phyloP scores from a whole-genome alignment of 495 filamentous ascomycete genomes.

The Penicillium verhagenii region DNA sequence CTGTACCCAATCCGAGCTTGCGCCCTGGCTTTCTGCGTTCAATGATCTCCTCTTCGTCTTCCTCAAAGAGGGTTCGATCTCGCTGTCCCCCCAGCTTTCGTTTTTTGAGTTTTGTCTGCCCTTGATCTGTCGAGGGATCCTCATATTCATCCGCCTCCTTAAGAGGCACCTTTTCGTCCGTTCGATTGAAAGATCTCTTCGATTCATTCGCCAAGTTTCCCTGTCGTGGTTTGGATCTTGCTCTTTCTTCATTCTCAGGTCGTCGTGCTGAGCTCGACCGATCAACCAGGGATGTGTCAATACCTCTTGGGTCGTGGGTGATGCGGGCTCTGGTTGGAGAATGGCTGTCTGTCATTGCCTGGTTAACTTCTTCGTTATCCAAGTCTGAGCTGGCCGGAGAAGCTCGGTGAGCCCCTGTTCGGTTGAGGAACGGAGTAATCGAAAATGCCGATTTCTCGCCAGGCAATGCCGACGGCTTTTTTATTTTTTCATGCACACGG shows the following conservation, averaged over 20 bases:
- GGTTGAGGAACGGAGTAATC: constrained; percentile 88
- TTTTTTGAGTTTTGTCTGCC: constrained; percentile 66
- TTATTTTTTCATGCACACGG: constrained; percentile 52
- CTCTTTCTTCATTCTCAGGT: not conserved
- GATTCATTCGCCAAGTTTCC: constrained; percentile 1
- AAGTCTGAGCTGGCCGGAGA: constrained; percentile 38
- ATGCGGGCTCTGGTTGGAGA: constrained; percentile 2
- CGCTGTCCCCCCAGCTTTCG: constrained; percentile 64
- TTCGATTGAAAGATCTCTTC: constrained; percentile 5
- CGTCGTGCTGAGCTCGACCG: not conserved
- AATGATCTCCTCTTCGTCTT: constrained; percentile 51
- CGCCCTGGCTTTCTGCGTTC: constrained; percentile 32
- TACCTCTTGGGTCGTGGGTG: constrained; percentile 1
- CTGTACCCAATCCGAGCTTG: constrained; percentile 26
- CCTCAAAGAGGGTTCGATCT: constrained; percentile 72
- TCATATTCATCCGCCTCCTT: constrained; percentile 4
- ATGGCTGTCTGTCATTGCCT: constrained; percentile 1
- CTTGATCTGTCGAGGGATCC: constrained; percentile 26
- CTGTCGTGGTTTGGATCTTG: constrained; percentile 9
- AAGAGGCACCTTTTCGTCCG: constrained; percentile 1
- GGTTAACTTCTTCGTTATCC: constrained; percentile 27
- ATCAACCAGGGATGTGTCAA: not conserved
- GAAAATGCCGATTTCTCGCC: constrained; percentile 90
- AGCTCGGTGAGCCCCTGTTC: constrained; percentile 56
- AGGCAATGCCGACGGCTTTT: constrained; percentile 52